Evolutionary conservation across 768 basidiomycete species (phyloP).

Genomic region (Scleroderma citrinum): DNA sequence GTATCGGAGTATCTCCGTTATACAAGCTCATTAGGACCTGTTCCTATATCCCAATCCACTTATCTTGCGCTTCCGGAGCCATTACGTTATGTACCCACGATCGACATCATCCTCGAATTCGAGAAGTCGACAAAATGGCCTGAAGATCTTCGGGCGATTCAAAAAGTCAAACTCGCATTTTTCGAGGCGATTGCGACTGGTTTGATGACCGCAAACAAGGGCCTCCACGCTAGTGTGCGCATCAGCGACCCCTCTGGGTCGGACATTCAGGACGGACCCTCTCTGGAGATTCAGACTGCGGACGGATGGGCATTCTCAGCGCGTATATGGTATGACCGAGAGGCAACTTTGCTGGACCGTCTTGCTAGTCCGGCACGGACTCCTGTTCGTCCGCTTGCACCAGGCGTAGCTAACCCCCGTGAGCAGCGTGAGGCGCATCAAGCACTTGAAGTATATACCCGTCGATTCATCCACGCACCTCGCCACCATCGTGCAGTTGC

Average conservation of each 20-base stretch:
- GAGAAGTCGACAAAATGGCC: conserved; percentile 94
- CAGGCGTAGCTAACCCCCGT: conserved; percentile 5
- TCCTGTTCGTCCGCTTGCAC: conserved; percentile 2
- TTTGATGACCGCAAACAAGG: conserved; percentile 48
- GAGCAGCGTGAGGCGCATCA: conserved; percentile 52
- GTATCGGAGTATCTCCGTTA: conserved; percentile 74
- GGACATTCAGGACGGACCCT: conserved; percentile 60
- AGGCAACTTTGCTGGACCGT: conserved; percentile 70
- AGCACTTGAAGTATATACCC: conserved; percentile 54
- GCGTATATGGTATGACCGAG: conserved; percentile 84
- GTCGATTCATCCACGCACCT: conserved; percentile 76
- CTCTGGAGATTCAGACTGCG: conserved; percentile 70
- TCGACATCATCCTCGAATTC: conserved; percentile 79
- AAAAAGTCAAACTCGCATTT: conserved; percentile 91
- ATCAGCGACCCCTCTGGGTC: conserved; percentile 46
- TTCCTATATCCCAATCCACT: conserved; percentile 56
- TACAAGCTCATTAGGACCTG: conserved; percentile 75
- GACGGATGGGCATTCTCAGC: conserved; percentile 86
- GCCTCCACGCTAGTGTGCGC: conserved; percentile 53
- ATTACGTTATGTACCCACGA: conserved; percentile 61
- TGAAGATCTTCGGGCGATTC: conserved; percentile 86
- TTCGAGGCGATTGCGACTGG: conserved; percentile 72
- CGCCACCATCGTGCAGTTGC: conserved; percentile 81
- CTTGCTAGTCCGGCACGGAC: conserved; percentile 44
- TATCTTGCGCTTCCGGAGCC: conserved; percentile 47